Conservation (phyloP, 257 asterid species). For the Solanum chilense region DNA sequence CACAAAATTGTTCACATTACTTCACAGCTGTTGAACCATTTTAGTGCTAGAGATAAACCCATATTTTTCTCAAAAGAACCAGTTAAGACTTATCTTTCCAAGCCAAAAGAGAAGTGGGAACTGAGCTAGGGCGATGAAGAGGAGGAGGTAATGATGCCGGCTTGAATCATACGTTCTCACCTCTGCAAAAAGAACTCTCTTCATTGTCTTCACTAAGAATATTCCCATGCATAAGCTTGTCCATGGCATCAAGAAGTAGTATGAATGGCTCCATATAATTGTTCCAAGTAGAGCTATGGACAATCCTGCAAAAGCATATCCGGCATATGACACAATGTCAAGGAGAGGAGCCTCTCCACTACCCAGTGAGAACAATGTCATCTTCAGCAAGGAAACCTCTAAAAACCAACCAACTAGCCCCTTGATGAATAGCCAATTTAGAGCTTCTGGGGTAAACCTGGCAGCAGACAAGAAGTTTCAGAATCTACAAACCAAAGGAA, state of each 20-base stretch:
- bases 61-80: conserved; percentile 9
- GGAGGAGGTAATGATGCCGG: conserved; percentile 23
- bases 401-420: conserved; percentile 33
- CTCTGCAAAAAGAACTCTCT: conserved; percentile 24
- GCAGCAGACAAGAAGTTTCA: neutral
- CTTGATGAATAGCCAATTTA: conserved; percentile 31
- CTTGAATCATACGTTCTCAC: conserved; percentile 19
- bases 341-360: conserved; percentile 27
- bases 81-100: conserved; percentile 21
- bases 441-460: conserved; percentile 37
- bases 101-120: conserved; percentile 25
- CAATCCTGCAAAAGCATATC: conserved; percentile 21
- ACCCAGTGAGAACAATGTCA: conserved; percentile 21
- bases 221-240: conserved; percentile 24
- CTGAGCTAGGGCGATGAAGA: conserved; percentile 31
- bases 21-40: neutral
- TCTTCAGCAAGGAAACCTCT: conserved; percentile 22
- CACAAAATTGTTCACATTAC: neutral
- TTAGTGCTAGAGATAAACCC: neutral
- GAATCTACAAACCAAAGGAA: neutral
- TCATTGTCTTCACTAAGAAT: conserved; percentile 24
- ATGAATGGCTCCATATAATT: conserved; percentile 15
- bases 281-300: conserved; percentile 17
- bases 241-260: conserved; percentile 23
- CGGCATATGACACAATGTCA: conserved; percentile 22